Base-by-base conservation (phyloP, 768 basidiomycete genomes). In the Xerocomellus amylosporus region DNA sequence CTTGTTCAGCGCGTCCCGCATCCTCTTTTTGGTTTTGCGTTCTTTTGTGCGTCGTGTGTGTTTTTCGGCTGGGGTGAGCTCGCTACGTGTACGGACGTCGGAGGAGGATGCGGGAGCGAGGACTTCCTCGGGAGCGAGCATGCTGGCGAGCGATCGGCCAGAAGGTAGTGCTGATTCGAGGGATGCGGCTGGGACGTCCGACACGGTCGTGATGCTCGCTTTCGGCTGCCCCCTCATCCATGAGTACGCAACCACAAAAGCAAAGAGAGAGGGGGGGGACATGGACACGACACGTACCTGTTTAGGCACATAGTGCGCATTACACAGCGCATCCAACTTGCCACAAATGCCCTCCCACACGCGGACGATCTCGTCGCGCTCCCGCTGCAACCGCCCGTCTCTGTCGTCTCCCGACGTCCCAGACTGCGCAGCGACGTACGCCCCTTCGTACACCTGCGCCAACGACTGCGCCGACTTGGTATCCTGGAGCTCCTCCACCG, bases 381-480 rank as follows among this genome's bases (percentile, higher is more conserved):
- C 92, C 65, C 90, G 88, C 65, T 80, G 76, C 36, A 98, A 76
- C 69, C 91, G 94, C 19, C 88, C 93, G 60, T 98, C 95, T 8
- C 93, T 79, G 61, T 95, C 90, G 60, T 93, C 89, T 1, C 73
- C 74, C 14, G 73, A 67, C 3, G 75, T 70, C 6, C 77, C 82
- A 0, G 77, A 73, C 58, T 85, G 82, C 34, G 82, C 81, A 7
- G 86, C 84, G 37, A 86, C 77, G 70, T 88, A 99, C 54, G 95
- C 95, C 43, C 90, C 86, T 67, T 97, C 97, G 72, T 98, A 98
- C 38, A 99, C 90, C 73, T 98, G 90, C 14, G 94, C 95, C 43
- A 99, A 81, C 0, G 91, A 94, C 67, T 92, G 88, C 5, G 83
- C 77, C 8, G 91, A 94, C 67, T 95, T 90, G 4, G 83, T 86